A percentile compares a stretch with the other conserved stretches of the same genome.
phyloP scores from a whole-genome alignment of 371 early-diverging fungal species.

The Mortierella sp. region DNA sequence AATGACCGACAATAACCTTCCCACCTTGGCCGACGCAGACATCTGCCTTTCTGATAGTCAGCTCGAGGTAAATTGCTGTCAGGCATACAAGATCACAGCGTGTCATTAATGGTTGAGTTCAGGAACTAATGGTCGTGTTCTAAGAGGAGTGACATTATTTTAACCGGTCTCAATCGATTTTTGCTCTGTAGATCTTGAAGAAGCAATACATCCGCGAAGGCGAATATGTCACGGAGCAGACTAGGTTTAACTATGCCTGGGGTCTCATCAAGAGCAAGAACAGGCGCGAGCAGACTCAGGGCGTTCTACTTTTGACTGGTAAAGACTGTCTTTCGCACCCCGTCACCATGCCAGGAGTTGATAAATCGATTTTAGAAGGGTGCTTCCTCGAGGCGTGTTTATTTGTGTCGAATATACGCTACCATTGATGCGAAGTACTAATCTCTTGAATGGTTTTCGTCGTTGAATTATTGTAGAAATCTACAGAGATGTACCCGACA shows the following conservation, averaged over 20 bases:
- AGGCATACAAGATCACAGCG: no score
- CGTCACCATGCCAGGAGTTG: no score
- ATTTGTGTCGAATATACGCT: no score
- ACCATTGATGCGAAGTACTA: background rate
- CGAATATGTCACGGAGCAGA: conserved; percentile 79
- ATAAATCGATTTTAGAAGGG: no score
- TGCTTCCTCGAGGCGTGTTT: no score
- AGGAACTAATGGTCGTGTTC: no score
- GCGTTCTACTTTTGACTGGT: conserved; percentile 85
- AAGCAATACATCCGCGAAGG: conserved; percentile 80
- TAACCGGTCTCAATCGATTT: no score
- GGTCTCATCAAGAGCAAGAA: conserved; percentile 81
- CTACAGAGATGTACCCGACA: conserved; percentile 82
- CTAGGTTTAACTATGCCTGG: conserved; percentile 98
- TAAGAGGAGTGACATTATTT: no score
- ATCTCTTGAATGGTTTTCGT: background rate
- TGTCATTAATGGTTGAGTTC: no score
- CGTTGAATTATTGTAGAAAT: conserved; percentile 92
- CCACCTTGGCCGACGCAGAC: conserved; percentile 51
- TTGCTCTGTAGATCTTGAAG: conserved; percentile 69
- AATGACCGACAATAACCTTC: conserved; percentile 52
- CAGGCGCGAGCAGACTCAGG: conserved; percentile 75
- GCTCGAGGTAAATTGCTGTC: conserved; percentile 55
- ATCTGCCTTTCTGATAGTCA: conserved; percentile 51
- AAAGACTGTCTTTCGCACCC: no score